A percentile compares a stretch with the other conserved stretches of the same genome.
Evolutionary conservation across 1,139 yeast species (phyloP).

Genomic region (Candida sanyaensis): DNA sequence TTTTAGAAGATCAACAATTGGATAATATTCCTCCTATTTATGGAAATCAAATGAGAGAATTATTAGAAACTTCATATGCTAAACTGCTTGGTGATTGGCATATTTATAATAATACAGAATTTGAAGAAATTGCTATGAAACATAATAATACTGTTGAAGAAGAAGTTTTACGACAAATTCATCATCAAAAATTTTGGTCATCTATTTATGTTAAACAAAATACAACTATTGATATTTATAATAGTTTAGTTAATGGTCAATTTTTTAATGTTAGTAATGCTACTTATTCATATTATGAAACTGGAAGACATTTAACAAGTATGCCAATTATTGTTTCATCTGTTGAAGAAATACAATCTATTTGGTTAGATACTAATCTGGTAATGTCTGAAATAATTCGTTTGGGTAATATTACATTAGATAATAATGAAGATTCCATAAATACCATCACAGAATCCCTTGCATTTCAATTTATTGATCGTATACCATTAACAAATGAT

Average conservation of each 20-base stretch:
- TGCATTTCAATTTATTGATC: conserved; percentile 9
- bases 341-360: conserved; percentile 17
- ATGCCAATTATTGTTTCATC: conserved; percentile 8
- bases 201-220: conserved; percentile 40
- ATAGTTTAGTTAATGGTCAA: conserved; percentile 27
- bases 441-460: conserved; percentile 7
- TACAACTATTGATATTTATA: conserved; percentile 30
- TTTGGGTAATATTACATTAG: conserved; percentile 7
- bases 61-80: conserved; percentile 22
- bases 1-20: conserved; percentile 26
- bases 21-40: conserved; percentile 20
- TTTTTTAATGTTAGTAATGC: conserved; percentile 28
- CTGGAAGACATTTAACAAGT: conserved; percentile 37
- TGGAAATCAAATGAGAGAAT: conserved; percentile 16
- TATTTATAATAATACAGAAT: conserved; percentile 27
- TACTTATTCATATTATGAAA: conserved; percentile 32
- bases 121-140: conserved; percentile 29
- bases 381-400: conserved; percentile 4
- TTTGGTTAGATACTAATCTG: conserved; percentile 16
- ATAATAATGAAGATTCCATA: conserved; percentile 5
- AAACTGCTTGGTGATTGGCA: conserved; percentile 45
- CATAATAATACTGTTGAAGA: conserved; percentile 31
- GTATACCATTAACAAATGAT: conserved; percentile 32
- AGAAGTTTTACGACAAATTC: conserved; percentile 36
- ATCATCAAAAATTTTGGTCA: conserved; percentile 48